Evolutionary conservation across 352 stramenopile species (phyloP).

Genomic region (Pythium rhizo-oryzae): DNA sequence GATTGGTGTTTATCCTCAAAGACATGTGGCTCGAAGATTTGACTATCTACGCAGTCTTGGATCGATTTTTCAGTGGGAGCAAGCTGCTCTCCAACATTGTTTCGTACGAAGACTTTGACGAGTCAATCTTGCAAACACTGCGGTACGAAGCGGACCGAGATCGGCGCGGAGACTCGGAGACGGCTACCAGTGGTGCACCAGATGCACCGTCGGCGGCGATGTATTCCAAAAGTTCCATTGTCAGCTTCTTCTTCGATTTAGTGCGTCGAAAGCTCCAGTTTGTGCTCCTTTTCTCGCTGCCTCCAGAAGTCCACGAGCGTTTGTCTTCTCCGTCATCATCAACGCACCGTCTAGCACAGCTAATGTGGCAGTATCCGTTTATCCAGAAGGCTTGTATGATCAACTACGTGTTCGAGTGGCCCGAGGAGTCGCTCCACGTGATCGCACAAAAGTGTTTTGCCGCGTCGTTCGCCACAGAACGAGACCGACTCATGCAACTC

Average conservation of each 20-base stretch:
- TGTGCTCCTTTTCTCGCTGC: constrained; percentile 44
- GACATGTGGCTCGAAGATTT: constrained; percentile 36
- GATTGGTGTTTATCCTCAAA: constrained; percentile 64
- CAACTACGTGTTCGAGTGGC: constrained; percentile 47
- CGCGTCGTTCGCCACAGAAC: constrained; percentile 25
- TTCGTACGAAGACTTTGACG: constrained; percentile 55
- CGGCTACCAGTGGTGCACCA: not conserved
- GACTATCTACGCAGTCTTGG: constrained; percentile 45
- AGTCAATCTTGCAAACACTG: constrained; percentile 39
- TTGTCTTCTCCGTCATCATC: not conserved
- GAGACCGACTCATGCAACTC: constrained; percentile 38
- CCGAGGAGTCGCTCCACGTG: constrained; percentile 39
- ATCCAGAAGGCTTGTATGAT: constrained; percentile 46
- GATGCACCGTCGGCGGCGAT: constrained; percentile 18
- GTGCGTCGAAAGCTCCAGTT: constrained; percentile 56
- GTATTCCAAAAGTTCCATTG: constrained; percentile 48
- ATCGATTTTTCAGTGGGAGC: constrained; percentile 49
- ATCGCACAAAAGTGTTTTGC: constrained; percentile 52
- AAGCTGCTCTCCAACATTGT: constrained; percentile 47
- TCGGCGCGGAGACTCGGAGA: constrained; percentile 2
- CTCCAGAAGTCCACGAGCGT: not conserved
- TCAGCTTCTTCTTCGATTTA: constrained; percentile 50
- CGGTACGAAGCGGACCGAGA: constrained; percentile 36
- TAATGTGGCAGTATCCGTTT: constrained; percentile 49
- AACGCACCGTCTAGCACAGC: constrained; percentile 9